Evolutionary conservation across 495 filamentous ascomycete species (phyloP).

Genomic region (Lepraria neglecta): DNA sequence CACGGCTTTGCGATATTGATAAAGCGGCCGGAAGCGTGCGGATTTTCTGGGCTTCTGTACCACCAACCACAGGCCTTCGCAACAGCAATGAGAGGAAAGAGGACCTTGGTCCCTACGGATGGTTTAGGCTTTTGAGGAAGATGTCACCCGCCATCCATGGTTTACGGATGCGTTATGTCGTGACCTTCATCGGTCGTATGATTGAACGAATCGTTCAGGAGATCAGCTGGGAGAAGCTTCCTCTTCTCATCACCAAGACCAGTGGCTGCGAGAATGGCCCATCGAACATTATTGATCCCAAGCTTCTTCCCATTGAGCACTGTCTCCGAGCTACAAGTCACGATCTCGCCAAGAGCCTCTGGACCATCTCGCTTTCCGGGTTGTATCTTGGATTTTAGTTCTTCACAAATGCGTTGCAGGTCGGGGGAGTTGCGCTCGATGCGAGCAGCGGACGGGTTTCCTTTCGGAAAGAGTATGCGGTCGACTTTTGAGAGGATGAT

Average conservation of each 20-base stretch:
- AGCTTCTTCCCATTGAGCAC: constrained; percentile 35
- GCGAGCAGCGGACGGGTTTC: constrained; percentile 7
- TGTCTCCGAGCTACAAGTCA: constrained; percentile 42
- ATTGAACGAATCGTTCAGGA: background rate
- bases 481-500: constrained; percentile 84
- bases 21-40: background rate
- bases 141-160: background rate
- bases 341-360: constrained; percentile 46
- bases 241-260: constrained; percentile 30
- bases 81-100: background rate
- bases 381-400: constrained; percentile 29
- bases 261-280: constrained; percentile 47
- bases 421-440: constrained; percentile 33
- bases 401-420: constrained; percentile 26
- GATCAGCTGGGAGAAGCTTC: constrained; percentile 4
- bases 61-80: background rate
- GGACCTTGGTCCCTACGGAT: background rate
- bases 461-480: constrained; percentile 32
- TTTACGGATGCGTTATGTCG: background rate
- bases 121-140: background rate
- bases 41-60: background rate
- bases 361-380: constrained; percentile 34
- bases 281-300: constrained; percentile 44
- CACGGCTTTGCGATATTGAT: background rate
- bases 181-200: background rate